Base-by-base conservation (phyloP, 768 basidiomycete genomes). In the Naganishia friedmannii region DNA sequence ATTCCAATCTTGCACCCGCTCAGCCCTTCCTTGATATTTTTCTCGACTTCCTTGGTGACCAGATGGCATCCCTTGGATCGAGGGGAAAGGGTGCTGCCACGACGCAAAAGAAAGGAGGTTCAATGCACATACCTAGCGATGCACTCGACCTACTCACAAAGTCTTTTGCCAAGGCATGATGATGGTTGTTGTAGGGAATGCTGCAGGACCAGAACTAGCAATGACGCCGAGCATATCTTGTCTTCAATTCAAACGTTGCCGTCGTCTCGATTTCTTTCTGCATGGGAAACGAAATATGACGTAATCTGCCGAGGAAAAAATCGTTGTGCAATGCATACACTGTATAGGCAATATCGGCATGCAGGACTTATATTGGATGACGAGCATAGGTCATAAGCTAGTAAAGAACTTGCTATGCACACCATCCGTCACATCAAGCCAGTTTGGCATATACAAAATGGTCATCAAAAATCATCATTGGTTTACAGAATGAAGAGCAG, bases 101-200 rank as follows among this genome's bases (percentile, higher is more conserved):
- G n/a, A n/a, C 12, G 65, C 58, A 39, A 45, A 23, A 45, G 3
- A 0, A 37, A 17, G 42, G 19, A 19, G 34, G 39, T n/a, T 46
- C 26, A 63, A 29, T 46, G 34, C 29, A 15, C 34, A 28, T 21
- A 29, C 45, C 26, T 60, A n/a, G 3, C 19, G 31, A 7, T 31
- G 17, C 15, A 55, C 45, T 23, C 23, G 31, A 67, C 48, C 6
- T n/a, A 51, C 79, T 66, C 53, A 82, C 82, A 95, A 93, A 6
- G 88, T 88, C 79, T 87, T 91, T 79, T 94, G 93, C 92, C 92
- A 94, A 68, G 87, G 90, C 93, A 95, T 95, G 17, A 19, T 70
- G 46, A 12, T 68, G 12, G n/a, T 48, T 42, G 39, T 17, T 19
- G 39, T 65, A 37, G 4, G 31, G 15, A 3, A 15, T 23, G 10